Conservation (phyloP, 495 filamentous ascomycete genomes). For the Sordaria brevicollis region DNA sequence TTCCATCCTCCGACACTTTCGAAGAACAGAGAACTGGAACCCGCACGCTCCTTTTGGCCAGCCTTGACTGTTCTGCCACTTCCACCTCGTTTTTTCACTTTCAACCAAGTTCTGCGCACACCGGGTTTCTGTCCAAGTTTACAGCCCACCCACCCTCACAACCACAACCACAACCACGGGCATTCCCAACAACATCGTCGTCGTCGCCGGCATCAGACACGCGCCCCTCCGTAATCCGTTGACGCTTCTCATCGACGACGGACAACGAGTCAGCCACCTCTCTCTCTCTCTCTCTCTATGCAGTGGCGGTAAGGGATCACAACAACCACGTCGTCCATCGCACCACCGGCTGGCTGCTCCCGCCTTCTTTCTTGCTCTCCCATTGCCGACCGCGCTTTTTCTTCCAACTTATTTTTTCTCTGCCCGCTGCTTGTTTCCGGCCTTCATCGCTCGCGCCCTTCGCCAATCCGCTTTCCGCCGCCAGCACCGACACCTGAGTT, state of each 20-base stretch:
- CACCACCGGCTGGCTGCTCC: background rate
- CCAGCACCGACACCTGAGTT: background rate
- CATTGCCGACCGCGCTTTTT: background rate
- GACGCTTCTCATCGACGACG: background rate
- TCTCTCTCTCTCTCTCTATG: too few relatives aligned
- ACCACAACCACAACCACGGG: too few relatives aligned
- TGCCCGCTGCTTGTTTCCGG: constrained; percentile 8
- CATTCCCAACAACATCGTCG: background rate
- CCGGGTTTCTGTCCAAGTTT: background rate
- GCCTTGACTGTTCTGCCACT: background rate
- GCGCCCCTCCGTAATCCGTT: background rate
- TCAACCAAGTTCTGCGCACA: background rate
- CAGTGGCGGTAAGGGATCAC: background rate
- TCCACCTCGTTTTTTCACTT: constrained; percentile 4
- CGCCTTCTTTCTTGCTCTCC: background rate
- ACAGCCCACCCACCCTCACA: background rate
- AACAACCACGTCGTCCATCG: background rate
- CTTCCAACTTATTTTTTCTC: background rate
- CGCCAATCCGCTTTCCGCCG: constrained; percentile 16
- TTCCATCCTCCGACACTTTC: constrained; percentile 9
- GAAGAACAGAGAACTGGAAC: background rate
- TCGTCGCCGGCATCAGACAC: background rate
- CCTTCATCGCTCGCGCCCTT: constrained; percentile 19
- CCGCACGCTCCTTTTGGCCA: constrained; percentile 18
- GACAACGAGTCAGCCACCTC: background rate